Evolutionary conservation across 2,329 filamentous ascomycete species (phyloP).

Genomic region (Akanthomyces muscarius): DNA sequence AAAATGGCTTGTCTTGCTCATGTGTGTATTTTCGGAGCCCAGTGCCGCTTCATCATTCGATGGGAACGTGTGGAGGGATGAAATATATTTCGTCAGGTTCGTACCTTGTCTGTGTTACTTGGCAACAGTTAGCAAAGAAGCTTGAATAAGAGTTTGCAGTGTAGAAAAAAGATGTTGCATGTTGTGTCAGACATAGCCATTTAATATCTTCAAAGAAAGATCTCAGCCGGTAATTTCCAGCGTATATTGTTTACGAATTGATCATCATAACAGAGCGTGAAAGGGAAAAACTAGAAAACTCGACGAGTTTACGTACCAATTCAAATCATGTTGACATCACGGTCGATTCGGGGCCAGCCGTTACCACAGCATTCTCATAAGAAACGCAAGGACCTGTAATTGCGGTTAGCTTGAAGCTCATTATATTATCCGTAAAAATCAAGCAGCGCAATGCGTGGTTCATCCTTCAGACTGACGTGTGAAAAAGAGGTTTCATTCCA

Average conservation of each 20-base stretch:
- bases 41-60: slow-evolving; percentile 88
- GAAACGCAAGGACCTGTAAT: background rate
- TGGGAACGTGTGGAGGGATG: background rate
- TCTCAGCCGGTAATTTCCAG: slow-evolving; percentile 98
- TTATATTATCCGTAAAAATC: background rate
- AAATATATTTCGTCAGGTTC: slow-evolving; percentile 2
- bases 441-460: slow-evolving; percentile 9
- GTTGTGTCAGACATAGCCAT: slow-evolving; percentile 77
- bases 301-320: slow-evolving; percentile 29
- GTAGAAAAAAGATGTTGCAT: slow-evolving; percentile 20
- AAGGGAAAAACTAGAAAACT: background rate
- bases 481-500: slow-evolving; percentile 78
- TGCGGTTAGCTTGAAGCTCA: slow-evolving; percentile 12
- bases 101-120: slow-evolving; percentile 24
- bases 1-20: slow-evolving; percentile 84
- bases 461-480: slow-evolving; percentile 85
- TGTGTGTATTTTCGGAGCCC: slow-evolving; percentile 74
- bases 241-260: slow-evolving; percentile 64
- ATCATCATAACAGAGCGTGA: slow-evolving; percentile 47
- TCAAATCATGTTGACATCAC: slow-evolving; percentile 1
- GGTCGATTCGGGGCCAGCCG: background rate
- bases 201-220: slow-evolving; percentile 72
- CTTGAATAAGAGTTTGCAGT: slow-evolving; percentile 6
- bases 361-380: background rate
- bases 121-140: slow-evolving; percentile 30